Evolutionary conservation across 1,139 yeast genomes (phyloP), one percentile per base, ranked within the genome.

Genomic region (Kodamaea arcana): DNA sequence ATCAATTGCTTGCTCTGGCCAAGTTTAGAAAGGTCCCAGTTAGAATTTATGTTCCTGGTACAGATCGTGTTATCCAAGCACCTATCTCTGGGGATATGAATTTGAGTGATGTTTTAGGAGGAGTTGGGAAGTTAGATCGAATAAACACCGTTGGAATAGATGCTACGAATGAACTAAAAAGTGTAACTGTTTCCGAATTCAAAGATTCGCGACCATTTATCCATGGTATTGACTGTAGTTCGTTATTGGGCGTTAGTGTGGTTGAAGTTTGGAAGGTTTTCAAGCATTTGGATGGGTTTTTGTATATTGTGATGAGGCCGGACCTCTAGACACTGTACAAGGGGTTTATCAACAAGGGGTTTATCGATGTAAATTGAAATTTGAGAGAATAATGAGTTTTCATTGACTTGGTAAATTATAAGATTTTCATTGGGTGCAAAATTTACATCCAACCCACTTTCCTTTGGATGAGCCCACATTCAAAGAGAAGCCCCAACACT

Each of bases 241-340:
- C 44, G 1, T 29, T 65, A 0, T 36, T 69, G 35, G 52, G 63
- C 3, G 58, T 69, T 1, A 71, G 76, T 1, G 39, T 86, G 10
- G 50, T 56, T 9, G 81, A 77, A 4, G 45, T 86, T 10, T 82
- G 82, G 66, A 49, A 51, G 10, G 54, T 67, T 12, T 72, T 83
- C 42, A 66, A 69, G 48, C 80, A 79, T 47, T 59, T 82, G 30
- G 97, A 90, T 57, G 88, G 90, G 31, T 86, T 84, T 52, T 57
- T 88, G 44, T 92, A 88, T 55, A 55, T 87, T 5, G 60, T 72
- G 15, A 56, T 25, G 17, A 14, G n/a, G n/a, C n/a, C n/a, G n/a
- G n/a, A n/a, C n/a, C n/a, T n/a, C n/a, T n/a, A n/a, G n/a, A n/a
- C n/a, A n/a, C n/a, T n/a, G n/a, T n/a, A n/a, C n/a, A n/a, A n/a